These are phyloP conservation scores for Nigrospora osmanthi DNA, from an alignment of 2,329 filamentous ascomycete genomes.

Conservation along the genomic window DNA sequence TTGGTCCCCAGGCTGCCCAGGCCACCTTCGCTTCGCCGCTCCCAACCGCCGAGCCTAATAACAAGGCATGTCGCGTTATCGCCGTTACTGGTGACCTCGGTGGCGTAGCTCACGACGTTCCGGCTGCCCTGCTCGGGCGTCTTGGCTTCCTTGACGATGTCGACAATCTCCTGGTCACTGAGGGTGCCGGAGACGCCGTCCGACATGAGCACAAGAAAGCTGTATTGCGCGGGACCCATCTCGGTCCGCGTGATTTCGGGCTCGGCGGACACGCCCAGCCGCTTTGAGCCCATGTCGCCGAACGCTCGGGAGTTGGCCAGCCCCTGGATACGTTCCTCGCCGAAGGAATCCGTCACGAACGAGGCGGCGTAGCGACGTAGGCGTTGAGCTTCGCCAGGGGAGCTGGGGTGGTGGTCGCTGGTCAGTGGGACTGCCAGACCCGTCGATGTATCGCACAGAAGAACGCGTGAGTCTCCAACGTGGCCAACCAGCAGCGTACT, in stretches of 20 bases:
- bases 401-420: slow-evolving; percentile 86
- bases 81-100: slow-evolving; percentile 64
- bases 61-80: slow-evolving; percentile 66
- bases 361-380: slow-evolving; percentile 76
- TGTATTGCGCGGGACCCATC: slow-evolving; percentile 74
- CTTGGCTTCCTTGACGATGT: slow-evolving; percentile 86
- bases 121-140: slow-evolving; percentile 81
- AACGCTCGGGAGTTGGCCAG: slow-evolving; percentile 92
- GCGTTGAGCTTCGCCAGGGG: slow-evolving; percentile 73
- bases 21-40: slow-evolving; percentile 71
- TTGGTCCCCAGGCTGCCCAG: slow-evolving; percentile 84
- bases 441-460: slow-evolving; percentile 80
- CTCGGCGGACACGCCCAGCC: slow-evolving; percentile 89
- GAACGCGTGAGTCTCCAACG: slow-evolving; percentile 85
- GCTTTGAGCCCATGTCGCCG: slow-evolving; percentile 85
- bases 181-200: slow-evolving; percentile 86
- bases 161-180: slow-evolving; percentile 90
- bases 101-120: slow-evolving; percentile 78
- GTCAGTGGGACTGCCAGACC: slow-evolving; percentile 76
- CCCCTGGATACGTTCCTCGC: slow-evolving; percentile 89
- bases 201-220: slow-evolving; percentile 79
- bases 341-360: slow-evolving; percentile 93
- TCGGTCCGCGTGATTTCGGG: slow-evolving; percentile 79
- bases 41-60: slow-evolving; percentile 61
- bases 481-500: slow-evolving; percentile 82